Evolutionary conservation across 129 eudicot species (phyloP).

Genomic region (Heracleum sosnowskyi): DNA sequence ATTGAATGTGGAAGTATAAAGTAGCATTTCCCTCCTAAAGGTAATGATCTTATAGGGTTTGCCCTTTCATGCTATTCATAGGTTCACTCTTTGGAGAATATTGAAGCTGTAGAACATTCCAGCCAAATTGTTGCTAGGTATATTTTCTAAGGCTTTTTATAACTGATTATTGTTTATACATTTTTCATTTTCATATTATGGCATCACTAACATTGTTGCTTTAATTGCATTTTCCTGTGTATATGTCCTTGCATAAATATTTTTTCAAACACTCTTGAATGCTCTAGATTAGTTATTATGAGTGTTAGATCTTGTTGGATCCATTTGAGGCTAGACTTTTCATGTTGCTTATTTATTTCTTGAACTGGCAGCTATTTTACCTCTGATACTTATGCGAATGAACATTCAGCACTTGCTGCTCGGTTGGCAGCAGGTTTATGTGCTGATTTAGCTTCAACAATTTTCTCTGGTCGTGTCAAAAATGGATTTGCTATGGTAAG

Average conservation of each 20-base stretch:
- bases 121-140: slow-evolving; percentile 63
- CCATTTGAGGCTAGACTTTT: neutral
- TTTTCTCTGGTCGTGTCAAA: slow-evolving; percentile 57
- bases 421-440: slow-evolving; percentile 97
- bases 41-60: neutral
- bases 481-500: slow-evolving; percentile 97
- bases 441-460: slow-evolving; percentile 78
- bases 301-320: slow-evolving; percentile 4
- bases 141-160: neutral
- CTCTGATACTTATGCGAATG: slow-evolving; percentile 91
- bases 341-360: slow-evolving; percentile 9
- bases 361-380: slow-evolving; percentile 74
- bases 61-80: slow-evolving; percentile 25
- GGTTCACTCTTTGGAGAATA: slow-evolving; percentile 79
- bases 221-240: neutral
- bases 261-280: neutral
- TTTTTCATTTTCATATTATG: neutral
- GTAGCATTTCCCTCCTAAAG: neutral
- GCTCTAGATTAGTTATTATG: neutral
- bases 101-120: slow-evolving; percentile 71
- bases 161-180: neutral
- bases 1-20: slow-evolving; percentile 1
- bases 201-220: neutral
- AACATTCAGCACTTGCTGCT: slow-evolving; percentile 89
- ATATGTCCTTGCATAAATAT: neutral